phyloP scores from a whole-genome alignment of 768 basidiomycete genomes.

The Boletus rubescentipes region DNA sequence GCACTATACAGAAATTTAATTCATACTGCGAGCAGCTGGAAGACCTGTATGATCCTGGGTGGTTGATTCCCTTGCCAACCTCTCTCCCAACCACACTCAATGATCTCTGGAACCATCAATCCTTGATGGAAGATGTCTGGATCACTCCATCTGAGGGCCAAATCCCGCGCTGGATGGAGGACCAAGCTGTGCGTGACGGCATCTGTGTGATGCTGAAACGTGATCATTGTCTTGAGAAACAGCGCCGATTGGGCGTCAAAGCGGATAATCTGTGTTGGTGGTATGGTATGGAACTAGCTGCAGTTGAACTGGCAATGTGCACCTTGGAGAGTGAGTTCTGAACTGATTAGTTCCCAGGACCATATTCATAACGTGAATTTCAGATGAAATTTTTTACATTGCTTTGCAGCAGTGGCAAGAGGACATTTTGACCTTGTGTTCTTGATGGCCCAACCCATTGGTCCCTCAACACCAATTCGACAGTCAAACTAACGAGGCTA shows the following conservation, averaged over 20 bases:
- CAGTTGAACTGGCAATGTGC: too few relatives aligned
- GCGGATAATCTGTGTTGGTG: not conserved
- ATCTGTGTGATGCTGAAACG: not conserved
- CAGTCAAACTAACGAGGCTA: constrained; percentile 9
- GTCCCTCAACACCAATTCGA: constrained; percentile 6
- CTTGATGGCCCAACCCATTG: constrained; percentile 17
- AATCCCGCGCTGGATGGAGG: not conserved
- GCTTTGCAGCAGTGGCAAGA: not conserved
- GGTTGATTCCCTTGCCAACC: not conserved
- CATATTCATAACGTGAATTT: too few relatives aligned
- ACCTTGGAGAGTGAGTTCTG: too few relatives aligned
- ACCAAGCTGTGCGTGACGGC: not conserved
- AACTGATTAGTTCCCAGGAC: too few relatives aligned
- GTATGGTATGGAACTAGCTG: too few relatives aligned
- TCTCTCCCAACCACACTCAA: not conserved
- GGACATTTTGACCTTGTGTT: not conserved
- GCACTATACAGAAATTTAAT: constrained; percentile 28
- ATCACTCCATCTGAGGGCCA: fast-evolving
- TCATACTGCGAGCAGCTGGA: constrained; percentile 2
- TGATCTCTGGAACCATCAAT: not conserved
- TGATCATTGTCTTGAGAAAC: not conserved
- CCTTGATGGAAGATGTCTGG: not conserved
- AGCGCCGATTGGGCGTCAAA: not conserved
- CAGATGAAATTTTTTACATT: not conserved
- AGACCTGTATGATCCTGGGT: not conserved